Base-by-base conservation (phyloP, 768 basidiomycete genomes). In the Rhodosporidiobolus odoratus region DNA sequence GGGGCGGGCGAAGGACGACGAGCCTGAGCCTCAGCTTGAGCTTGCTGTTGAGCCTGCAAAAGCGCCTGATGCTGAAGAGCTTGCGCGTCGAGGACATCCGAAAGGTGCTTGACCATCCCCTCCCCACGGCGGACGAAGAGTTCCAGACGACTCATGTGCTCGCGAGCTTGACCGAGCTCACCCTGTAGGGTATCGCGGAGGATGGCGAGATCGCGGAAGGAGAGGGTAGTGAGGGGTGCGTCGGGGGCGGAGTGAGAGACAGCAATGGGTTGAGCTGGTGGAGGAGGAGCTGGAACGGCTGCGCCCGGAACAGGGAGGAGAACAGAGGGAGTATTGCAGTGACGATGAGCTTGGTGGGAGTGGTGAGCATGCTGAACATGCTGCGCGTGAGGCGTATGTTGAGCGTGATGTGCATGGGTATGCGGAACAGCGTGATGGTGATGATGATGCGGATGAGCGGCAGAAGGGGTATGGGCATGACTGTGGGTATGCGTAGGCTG, bases 121-220 rank as follows among this genome's bases (percentile, higher is more conserved):
- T 71, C 69, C 3, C 69, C 60, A 13, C 69, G 43, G 3, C 50
- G 9, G 23, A 71, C 45, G 41, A 71, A 71, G 47, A 56, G 60
- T 40, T 66, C 69, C 10, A 71, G 48, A 2, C 60, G 50, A 4
- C 23, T 38, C 32, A 71, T 50, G 17, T 71, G 65, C 3, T 66
- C 69, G 19, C 56, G 32, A 35, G 69, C 65, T 8, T 23, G 37
- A 1, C 16, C 23, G 23, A 66, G n/a, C 41, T 71, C 69, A 16
- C 17, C 37, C 2, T 21, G 17, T 0, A 71, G 60, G 8, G 60
- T 47, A 5, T 62, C 65, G 40, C 69, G 43, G 25, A 71, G 40
- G 6, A 3, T 10, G 0, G 47, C 37, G 38, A 71, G 65, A 32
- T 71, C 69, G 23, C 53, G 53, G 15, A 71, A 9, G 47, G 56